Evolutionary conservation across 2,329 filamentous ascomycete species (phyloP).

Genomic region (Karstenula rhodostoma): DNA sequence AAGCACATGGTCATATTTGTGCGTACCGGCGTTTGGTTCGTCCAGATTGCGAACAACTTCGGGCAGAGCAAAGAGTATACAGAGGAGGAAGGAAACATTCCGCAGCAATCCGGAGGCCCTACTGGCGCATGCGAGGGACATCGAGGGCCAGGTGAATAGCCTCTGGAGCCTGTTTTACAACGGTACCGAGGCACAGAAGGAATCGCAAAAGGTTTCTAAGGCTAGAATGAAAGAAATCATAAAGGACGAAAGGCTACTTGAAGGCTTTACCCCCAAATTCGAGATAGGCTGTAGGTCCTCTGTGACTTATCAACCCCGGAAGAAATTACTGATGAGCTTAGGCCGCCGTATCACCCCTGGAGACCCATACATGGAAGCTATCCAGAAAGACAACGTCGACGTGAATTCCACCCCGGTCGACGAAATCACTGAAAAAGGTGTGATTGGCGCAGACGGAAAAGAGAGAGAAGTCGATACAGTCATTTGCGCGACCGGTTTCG

Average conservation of each 20-base stretch:
- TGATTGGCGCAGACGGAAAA: conserved; percentile 54
- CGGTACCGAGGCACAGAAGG: conserved; percentile 51
- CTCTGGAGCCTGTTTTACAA: conserved; percentile 58
- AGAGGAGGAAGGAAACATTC: conserved; percentile 54
- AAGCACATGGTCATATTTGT: conserved; percentile 7
- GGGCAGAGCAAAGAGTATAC: conserved; percentile 57
- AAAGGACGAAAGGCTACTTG: conserved; percentile 59
- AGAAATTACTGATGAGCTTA: conserved; percentile 12
- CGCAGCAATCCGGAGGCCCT: conserved; percentile 52
- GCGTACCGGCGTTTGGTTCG: conserved; percentile 50
- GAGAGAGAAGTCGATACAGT: conserved; percentile 52
- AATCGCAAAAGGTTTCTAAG: conserved; percentile 49
- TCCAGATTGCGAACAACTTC: conserved; percentile 56
- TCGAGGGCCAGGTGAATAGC: conserved; percentile 58
- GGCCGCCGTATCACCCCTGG: conserved; percentile 58
- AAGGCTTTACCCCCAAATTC: conserved; percentile 58
- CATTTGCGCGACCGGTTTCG: neutral
- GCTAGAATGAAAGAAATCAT: conserved; percentile 60
- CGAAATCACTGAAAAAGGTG: conserved; percentile 56
- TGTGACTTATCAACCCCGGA: no score
- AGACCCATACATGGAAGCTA: conserved; percentile 61
- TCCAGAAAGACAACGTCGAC: conserved; percentile 60
- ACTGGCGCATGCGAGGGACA: conserved; percentile 55
- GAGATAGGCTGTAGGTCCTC: conserved; percentile 52
- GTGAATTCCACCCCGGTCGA: conserved; percentile 59